Evolutionary conservation across 352 stramenopile species (phyloP).

Genomic region (Phytophthora ramorum): DNA sequence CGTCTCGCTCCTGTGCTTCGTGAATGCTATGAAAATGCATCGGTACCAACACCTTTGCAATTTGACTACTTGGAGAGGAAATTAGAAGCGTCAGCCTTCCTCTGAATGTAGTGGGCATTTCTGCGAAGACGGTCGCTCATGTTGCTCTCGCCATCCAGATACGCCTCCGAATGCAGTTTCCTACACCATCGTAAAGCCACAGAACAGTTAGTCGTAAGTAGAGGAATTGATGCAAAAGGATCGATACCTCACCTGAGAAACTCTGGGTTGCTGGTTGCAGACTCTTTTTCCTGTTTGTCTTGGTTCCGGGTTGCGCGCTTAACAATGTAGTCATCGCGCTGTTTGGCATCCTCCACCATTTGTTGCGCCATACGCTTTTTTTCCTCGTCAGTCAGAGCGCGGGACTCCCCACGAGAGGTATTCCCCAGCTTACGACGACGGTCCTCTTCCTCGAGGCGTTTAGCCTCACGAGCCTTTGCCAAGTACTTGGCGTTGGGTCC

Average conservation of each 20-base stretch:
- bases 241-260: slow-evolving; percentile 68
- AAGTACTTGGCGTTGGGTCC: slow-evolving; percentile 84
- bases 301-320: slow-evolving; percentile 62
- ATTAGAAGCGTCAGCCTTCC: slow-evolving; percentile 76
- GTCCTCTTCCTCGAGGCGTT: slow-evolving; percentile 74
- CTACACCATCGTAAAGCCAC: slow-evolving; percentile 27
- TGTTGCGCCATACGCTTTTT: slow-evolving; percentile 64
- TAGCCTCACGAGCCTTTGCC: slow-evolving; percentile 71
- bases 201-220: slow-evolving; percentile 10
- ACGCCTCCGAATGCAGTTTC: slow-evolving; percentile 78
- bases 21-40: slow-evolving; percentile 8
- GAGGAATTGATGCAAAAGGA: neutral
- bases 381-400: slow-evolving; percentile 60
- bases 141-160: slow-evolving; percentile 62
- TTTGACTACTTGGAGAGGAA: slow-evolving; percentile 74
- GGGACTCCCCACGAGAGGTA: slow-evolving; percentile 22
- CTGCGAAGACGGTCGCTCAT: slow-evolving; percentile 80
- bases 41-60: neutral
- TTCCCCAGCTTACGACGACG: slow-evolving; percentile 71
- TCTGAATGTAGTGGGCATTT: slow-evolving; percentile 90
- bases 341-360: slow-evolving; percentile 80
- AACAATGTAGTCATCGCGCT: slow-evolving; percentile 67
- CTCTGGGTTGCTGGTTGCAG: slow-evolving; percentile 60
- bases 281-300: slow-evolving; percentile 60
- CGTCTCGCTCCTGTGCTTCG: neutral